phyloP scores from a whole-genome alignment of 2,329 filamentous ascomycete genomes.

The Venturia asperata region DNA sequence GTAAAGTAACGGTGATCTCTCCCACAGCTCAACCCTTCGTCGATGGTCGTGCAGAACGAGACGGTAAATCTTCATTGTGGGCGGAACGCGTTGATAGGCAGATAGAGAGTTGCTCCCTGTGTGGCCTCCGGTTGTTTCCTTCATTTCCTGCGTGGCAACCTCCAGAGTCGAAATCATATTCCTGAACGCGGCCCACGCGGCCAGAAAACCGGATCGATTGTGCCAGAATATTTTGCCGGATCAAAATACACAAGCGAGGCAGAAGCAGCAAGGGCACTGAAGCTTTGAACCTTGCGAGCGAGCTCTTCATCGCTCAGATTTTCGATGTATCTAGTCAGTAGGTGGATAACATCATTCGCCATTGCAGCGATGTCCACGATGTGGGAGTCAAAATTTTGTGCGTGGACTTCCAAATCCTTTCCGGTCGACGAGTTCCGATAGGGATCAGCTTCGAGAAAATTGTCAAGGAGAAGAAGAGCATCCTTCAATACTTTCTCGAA shows the following conservation, averaged over 20 bases:
- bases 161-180: background rate
- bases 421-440: background rate
- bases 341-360: background rate
- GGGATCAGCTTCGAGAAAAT: background rate
- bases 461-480: background rate
- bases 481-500: background rate
- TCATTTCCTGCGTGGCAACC: background rate
- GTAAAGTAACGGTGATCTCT: no score
- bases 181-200: background rate
- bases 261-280: background rate
- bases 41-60: no score
- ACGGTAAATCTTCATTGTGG: no score
- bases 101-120: no score
- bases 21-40: no score
- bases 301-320: background rate
- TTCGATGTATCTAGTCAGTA: background rate
- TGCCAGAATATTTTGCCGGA: background rate
- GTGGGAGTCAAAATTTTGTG: background rate
- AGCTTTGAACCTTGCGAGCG: background rate
- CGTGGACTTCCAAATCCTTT: background rate
- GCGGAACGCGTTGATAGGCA: no score
- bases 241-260: background rate
- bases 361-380: background rate
- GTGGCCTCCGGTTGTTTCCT: no score
- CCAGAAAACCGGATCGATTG: conserved; percentile 5